Conservation (phyloP, 257 asterid genomes). For the Paulownia fortunei region DNA sequence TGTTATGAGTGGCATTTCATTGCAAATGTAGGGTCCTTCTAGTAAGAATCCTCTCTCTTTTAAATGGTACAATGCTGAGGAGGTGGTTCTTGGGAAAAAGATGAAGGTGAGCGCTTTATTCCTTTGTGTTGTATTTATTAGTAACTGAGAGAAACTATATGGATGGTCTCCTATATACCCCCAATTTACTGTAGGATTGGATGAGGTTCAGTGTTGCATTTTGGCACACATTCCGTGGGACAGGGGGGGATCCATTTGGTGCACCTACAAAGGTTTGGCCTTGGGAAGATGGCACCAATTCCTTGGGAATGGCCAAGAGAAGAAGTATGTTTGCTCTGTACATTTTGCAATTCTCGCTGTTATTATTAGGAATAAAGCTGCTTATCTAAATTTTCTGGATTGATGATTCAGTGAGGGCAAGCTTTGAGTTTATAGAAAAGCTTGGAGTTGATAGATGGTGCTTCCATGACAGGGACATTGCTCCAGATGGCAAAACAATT, state of each 20-base stretch:
- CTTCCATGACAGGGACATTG: constrained; percentile 94
- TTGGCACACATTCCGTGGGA: constrained; percentile 99
- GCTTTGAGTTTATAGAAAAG: constrained; percentile 92
- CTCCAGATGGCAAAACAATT: constrained; percentile 93
- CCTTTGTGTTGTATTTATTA: background rate
- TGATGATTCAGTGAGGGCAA: constrained; percentile 84
- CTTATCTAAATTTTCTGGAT: constrained; percentile 21
- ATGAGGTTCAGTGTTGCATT: constrained; percentile 94
- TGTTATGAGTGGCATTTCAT: background rate
- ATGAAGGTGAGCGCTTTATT: constrained; percentile 74
- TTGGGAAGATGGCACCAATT: constrained; percentile 99
- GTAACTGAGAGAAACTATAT: constrained; percentile 11
- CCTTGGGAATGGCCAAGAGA: constrained; percentile 92
- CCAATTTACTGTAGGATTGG: constrained; percentile 70
- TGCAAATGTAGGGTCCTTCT: constrained; percentile 71
- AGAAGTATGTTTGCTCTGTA: constrained; percentile 54
- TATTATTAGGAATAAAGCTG: background rate
- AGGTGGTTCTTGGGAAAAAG: constrained; percentile 88
- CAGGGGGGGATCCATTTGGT: constrained; percentile 94
- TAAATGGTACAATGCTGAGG: constrained; percentile 94
- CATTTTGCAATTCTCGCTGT: background rate
- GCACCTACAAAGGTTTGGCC: constrained; percentile 98
- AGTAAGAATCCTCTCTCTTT: constrained; percentile 86
- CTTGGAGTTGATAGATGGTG: constrained; percentile 94
- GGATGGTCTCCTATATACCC: background rate